Evolutionary conservation across 495 filamentous ascomycete species (phyloP), one percentile per base, ranked within the genome.

Genomic region (Terfezia claveryi): DNA sequence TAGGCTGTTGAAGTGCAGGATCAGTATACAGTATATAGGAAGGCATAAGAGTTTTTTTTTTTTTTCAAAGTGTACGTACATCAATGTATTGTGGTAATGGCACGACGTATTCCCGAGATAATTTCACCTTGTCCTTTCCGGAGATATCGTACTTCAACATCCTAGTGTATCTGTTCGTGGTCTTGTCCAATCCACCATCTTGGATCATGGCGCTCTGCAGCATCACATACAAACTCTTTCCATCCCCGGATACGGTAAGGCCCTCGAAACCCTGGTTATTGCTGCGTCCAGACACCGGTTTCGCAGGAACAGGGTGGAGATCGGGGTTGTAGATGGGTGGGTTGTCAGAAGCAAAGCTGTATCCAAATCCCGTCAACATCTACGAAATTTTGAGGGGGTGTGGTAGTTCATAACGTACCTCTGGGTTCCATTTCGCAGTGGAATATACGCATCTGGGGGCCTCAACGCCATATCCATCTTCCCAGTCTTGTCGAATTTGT

Each of bases 231-330:
- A 88, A 69, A 2, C 69, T 74, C 51, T 76, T 78, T 36, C 82
- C 81, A 56, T 84, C 79, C 0, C 73, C 64, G 10, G 73, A 76
- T 14, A 76, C 66, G 0, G 81, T 81, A 50, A 91, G 67, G 1
- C 79, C 83, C 64, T 91, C 84, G 57, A 88, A 78, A 20, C 82
- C 81, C 59, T 86, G 80, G 67, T 88, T 88, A 64, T 88, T 85
- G 56, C 74, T 69, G 36, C 83, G 74, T 7, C 85, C 84, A 6
- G 74, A 74, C 7, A 71, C 68, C 0, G 82, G 77, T 57, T 85
- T 71, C 6, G 66, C 68, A 1, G 79, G 79, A 9, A 58, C 55
- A 59, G 78, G 62, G 23, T 62, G 51, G 17, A 67, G 57, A 54
- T 68, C 41, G 0, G 66, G 68, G 58, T 79, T 63, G 61, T 81